Evolutionary conservation across 495 filamentous ascomycete genomes (phyloP).

Genomic region (Massariosphaeria phaeospora): DNA sequence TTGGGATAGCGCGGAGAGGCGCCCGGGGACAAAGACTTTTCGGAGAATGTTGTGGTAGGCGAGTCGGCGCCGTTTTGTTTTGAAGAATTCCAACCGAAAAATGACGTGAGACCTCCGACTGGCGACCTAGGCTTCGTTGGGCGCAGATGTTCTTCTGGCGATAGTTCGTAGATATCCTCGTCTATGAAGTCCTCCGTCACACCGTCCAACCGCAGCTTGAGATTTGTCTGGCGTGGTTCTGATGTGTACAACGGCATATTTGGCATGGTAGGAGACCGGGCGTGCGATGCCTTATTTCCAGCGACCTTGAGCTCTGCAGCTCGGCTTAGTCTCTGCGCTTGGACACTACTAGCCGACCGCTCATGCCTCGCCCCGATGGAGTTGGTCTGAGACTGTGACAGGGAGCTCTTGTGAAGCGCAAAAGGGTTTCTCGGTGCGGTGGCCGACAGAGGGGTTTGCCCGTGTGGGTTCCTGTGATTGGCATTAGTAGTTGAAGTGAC

Average conservation of each 20-base stretch:
- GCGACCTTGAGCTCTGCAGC: slow-evolving; percentile 10
- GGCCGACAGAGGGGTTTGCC: slow-evolving; percentile 19
- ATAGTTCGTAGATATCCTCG: slow-evolving; percentile 28
- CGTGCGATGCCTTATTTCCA: slow-evolving; percentile 18
- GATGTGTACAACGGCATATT: slow-evolving; percentile 40
- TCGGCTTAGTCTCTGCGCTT: slow-evolving; percentile 10
- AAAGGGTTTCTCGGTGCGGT: slow-evolving; percentile 15
- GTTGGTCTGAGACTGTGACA: neutral
- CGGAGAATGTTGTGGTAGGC: slow-evolving; percentile 61
- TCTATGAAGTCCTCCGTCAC: slow-evolving; percentile 31
- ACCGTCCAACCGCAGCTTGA: slow-evolving; percentile 37
- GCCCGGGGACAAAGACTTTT: slow-evolving; percentile 54
- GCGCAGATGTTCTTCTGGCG: slow-evolving; percentile 30
- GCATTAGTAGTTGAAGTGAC: slow-evolving; percentile 4
- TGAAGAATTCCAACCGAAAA: slow-evolving; percentile 64
- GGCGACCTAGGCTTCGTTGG: slow-evolving; percentile 54
- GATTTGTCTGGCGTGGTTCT: slow-evolving; percentile 22
- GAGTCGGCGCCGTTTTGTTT: slow-evolving; percentile 55
- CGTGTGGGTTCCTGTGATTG: slow-evolving; percentile 26
- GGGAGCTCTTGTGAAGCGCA: slow-evolving; percentile 3
- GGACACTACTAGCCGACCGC: slow-evolving; percentile 21
- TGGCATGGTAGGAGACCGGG: slow-evolving; percentile 30
- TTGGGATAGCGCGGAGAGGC: slow-evolving; percentile 54
- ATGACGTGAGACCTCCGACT: slow-evolving; percentile 56
- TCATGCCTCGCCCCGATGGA: slow-evolving; percentile 15